A percentile compares a stretch with the other conserved stretches of the same genome.
phyloP scores from a whole-genome alignment of 2,329 filamentous ascomycete species.

The Colletotrichum sp. region DNA sequence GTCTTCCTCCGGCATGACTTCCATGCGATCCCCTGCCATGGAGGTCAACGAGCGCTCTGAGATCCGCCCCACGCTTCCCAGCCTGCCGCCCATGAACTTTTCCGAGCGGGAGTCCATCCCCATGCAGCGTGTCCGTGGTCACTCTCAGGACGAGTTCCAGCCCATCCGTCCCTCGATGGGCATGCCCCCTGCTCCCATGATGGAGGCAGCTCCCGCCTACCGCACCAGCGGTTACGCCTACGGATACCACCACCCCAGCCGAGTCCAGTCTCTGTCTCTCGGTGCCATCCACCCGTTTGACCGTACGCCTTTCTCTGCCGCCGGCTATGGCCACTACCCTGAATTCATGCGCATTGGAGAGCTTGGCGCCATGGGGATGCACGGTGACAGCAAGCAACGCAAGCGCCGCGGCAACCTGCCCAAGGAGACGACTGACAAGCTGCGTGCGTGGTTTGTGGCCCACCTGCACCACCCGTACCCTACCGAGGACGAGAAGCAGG shows the following conservation, averaged over 20 bases:
- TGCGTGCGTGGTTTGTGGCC: slow-evolving; percentile 80
- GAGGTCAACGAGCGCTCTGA: slow-evolving; percentile 42
- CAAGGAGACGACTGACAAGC: slow-evolving; percentile 85
- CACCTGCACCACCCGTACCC: slow-evolving; percentile 85
- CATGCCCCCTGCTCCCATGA: slow-evolving; percentile 28
- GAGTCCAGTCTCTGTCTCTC: slow-evolving; percentile 51
- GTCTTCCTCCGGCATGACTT: slow-evolving; percentile 32
- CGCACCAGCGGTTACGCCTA: slow-evolving; percentile 40
- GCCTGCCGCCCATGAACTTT: slow-evolving; percentile 43
- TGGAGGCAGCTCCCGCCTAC: slow-evolving; percentile 38
- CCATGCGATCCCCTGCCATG: slow-evolving; percentile 33
- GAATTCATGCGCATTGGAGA: slow-evolving; percentile 49
- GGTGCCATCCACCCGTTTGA: slow-evolving; percentile 49
- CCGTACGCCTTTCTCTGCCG: slow-evolving; percentile 47
- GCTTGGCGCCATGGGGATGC: slow-evolving; percentile 39
- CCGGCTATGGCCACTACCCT: slow-evolving; percentile 45
- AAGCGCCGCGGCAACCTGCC: slow-evolving; percentile 84
- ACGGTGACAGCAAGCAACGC: slow-evolving; percentile 55
- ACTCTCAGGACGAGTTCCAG: slow-evolving; percentile 39
- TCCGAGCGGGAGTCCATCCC: slow-evolving; percentile 37
- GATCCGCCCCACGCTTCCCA: slow-evolving; percentile 42
- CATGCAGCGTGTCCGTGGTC: slow-evolving; percentile 34
- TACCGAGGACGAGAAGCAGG: slow-evolving; percentile 78
- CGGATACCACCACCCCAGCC: slow-evolving; percentile 47
- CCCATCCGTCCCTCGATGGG: slow-evolving; percentile 33